Conservation (phyloP, 371 early-diverging fungal genomes). For the Mucor indicus region DNA sequence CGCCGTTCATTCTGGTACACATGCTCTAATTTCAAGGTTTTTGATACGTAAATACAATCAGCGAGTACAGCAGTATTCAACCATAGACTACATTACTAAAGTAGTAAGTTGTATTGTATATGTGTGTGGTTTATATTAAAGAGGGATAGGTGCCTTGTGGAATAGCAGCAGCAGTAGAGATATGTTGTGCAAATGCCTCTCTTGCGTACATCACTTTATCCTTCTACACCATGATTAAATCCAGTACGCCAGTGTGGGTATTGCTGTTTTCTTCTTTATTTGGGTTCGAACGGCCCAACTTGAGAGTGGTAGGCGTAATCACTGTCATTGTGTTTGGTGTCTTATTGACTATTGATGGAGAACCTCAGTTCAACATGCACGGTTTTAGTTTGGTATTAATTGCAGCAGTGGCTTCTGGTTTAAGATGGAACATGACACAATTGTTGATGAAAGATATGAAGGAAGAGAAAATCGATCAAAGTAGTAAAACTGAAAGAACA, state of each 20-base stretch:
- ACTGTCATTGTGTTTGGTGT: conserved; percentile 81
- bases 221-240: conserved; percentile 96
- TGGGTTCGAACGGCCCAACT: conserved; percentile 69
- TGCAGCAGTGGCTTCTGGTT: conserved; percentile 79
- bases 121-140: background rate
- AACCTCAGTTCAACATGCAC: conserved; percentile 68
- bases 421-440: conserved; percentile 85
- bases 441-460: conserved; percentile 70
- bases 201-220: conserved; percentile 82
- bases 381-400: conserved; percentile 68
- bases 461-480: too few relatives aligned
- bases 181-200: conserved; percentile 84
- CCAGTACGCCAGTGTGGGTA: conserved; percentile 84
- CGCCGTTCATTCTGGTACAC: conserved; percentile 64
- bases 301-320: conserved; percentile 69
- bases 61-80: conserved; percentile 14
- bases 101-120: conserved; percentile 38
- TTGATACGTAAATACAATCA: conserved; percentile 41
- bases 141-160: conserved; percentile 74
- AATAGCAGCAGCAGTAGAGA: conserved; percentile 85
- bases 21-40: conserved; percentile 54
- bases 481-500: conserved; percentile 11
- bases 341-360: conserved; percentile 77
- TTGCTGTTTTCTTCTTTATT: conserved; percentile 89
- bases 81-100: conserved; percentile 43